phyloP scores from a whole-genome alignment of 805 yeast genomes.

The Suhomyces xylopsoci region DNA sequence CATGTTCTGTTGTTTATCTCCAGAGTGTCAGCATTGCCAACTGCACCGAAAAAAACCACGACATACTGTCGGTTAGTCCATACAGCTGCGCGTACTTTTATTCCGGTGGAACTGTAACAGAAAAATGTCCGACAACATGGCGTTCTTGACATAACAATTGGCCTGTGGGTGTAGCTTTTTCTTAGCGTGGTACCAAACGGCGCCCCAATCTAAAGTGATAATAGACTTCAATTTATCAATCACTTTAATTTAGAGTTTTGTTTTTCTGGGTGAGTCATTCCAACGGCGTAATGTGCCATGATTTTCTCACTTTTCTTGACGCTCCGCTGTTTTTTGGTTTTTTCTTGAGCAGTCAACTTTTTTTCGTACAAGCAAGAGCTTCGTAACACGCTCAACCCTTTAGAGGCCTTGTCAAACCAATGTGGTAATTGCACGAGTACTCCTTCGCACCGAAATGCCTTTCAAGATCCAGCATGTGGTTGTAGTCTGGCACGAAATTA shows the following conservation, averaged over 20 bases:
- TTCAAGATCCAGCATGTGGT: not conserved
- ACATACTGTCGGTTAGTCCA: not conserved
- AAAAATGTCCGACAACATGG: not conserved
- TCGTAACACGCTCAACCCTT: not conserved
- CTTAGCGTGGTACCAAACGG: not conserved
- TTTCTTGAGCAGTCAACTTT: not conserved
- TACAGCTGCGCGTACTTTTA: not conserved
- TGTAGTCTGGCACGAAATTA: not conserved
- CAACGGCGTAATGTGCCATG: not conserved
- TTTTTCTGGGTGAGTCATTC: not conserved
- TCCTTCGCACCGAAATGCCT: not conserved
- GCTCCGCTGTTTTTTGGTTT: not conserved
- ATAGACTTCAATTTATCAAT: not conserved
- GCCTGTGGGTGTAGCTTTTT: not conserved
- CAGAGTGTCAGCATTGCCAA: not conserved
- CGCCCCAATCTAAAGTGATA: too few species aligned
- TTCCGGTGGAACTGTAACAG: not conserved
- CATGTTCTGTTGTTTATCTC: not conserved
- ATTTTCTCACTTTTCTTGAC: not conserved
- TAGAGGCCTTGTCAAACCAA: not conserved
- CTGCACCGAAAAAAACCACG: constrained; percentile 4
- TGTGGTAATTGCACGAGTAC: not conserved
- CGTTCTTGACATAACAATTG: not conserved
- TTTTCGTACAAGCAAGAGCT: not conserved
- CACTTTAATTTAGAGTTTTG: not conserved